Evolutionary conservation across 345 rosid species (phyloP), one percentile per base, ranked within the genome.

Genomic region (Salix viminalis): DNA sequence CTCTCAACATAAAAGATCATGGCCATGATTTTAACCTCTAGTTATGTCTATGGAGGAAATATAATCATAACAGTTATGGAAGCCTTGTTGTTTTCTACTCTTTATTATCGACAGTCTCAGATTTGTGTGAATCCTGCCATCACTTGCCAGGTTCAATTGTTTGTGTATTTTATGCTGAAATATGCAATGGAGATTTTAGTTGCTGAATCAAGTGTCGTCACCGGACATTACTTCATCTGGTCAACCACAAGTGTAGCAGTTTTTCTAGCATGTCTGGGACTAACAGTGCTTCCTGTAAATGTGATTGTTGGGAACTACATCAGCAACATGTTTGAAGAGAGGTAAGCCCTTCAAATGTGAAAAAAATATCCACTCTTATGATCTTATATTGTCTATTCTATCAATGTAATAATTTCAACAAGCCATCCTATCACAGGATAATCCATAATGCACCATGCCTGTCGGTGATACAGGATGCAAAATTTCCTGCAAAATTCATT

Each of bases 301-400:
- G 82, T 92, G 58, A 18, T 92, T 46, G 96, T 96, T 1, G 99
- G 99, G 72, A 93, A 88, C 86, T 96, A 93, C 88, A 87, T 96
- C 68, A 93, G 95, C 89, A 96, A 96, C 83, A 93, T 92, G 88
- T 93, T 96, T 82, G 94, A 96, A 79, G 99, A 93, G 85, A 92
- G 99, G 99, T 93, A 86, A 86, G 30, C 56, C 44, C 67, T 24
- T 24, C 9, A 3, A 15, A 39, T 2, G 28, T 19, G 46, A 65
- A 4, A n/a, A 60, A 37, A 32, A 7, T 28, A 28, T 52, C 21
- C 52, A 23, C 36, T 28, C 75, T 34, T 19, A 44, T 34, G 50
- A 12, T 13, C 50, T 46, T 46, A 13, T 46, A 11, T 3, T 46
- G 18, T 46, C 50, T 46, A 4, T 11, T 46, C 18, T 0, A 46